These are phyloP conservation scores for Globisporangium lucens DNA, from an alignment of 352 stramenopile genomes.

Conservation along the genomic window DNA sequence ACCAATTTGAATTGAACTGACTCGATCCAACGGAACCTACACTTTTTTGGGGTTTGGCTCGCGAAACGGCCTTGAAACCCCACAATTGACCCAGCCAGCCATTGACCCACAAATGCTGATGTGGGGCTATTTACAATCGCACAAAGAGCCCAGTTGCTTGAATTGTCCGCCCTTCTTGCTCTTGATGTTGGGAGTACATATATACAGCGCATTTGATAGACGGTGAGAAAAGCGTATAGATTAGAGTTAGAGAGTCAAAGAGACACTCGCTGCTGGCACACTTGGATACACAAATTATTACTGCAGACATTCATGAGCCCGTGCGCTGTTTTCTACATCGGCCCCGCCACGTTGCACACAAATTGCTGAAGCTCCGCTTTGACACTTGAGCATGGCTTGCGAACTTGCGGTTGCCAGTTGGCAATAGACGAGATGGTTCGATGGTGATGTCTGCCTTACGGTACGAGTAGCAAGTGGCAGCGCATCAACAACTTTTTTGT, in stretches of 20 bases:
- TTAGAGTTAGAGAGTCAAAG: background rate
- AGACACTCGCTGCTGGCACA: background rate
- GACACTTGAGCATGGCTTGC: background rate
- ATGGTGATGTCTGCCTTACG: background rate
- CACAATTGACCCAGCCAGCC: background rate
- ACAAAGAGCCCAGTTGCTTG: background rate
- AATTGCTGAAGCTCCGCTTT: background rate
- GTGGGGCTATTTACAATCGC: background rate
- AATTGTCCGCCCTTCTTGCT: background rate
- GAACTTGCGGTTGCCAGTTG: background rate
- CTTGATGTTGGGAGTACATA: background rate
- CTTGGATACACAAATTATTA: background rate
- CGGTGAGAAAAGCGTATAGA: background rate
- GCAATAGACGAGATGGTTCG: background rate
- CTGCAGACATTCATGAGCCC: too few relatives aligned
- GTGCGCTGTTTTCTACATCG: background rate
- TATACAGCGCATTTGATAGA: background rate
- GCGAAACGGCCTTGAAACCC: background rate
- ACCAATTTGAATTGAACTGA: background rate
- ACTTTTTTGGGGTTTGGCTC: background rate
- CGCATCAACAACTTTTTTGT: background rate
- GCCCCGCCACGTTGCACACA: background rate
- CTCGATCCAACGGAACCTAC: slow-evolving; percentile 1
- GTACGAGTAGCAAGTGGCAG: background rate
- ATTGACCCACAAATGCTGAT: background rate